Evolutionary conservation across 2,329 filamentous ascomycete species (phyloP), one percentile per base, ranked within the genome.

Genomic region (Colletotrichum orbiculare): DNA sequence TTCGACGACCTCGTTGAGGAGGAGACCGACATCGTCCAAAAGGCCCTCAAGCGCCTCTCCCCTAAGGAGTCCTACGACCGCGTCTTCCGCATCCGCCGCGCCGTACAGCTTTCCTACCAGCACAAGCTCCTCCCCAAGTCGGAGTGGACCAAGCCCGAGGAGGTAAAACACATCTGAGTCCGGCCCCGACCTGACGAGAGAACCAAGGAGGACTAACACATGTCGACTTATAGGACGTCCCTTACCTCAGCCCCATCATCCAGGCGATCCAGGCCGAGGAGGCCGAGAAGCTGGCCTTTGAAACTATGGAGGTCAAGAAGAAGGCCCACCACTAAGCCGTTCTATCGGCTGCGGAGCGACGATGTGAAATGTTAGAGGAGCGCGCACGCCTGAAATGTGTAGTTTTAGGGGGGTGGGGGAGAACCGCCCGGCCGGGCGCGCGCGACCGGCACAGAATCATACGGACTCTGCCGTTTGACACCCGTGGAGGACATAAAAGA

Each of bases 1-100:
- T 89, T 90, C 86, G 96, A 99, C 82, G 96, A 99, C 79, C 83
- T 99, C 78, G 92, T 97, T 78, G 89, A 92, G 78, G 96, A 99
- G 82, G 96, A 99, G 84, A 91, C 87, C 85, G 92, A 96, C 74
- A 82, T 85, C 64, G 93, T 97, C 74, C 91, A 96, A 81, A 87
- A 90, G 73, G 96, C 96, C 69, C 87, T 99, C 76, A 92, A 92
- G 87, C 93, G 96, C 78, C 91, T 99, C 68, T 88, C 92, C 64
- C 87, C 93, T 74, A 93, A 96, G 85, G 93, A 96, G 78, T 87
- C 90, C 74, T 98, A 98, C 84, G 96, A 99, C 85, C 95, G 96
- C 79, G 89, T 98, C 79, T 99, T 94, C 90, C 94, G 96, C 77
- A 89, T 99, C 81, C 93, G 96, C 83, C 90, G 96, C 82, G 95